These are phyloP conservation scores for Phytophthora tentaculata DNA, from an alignment of 352 stramenopile species.

Conservation along the genomic window DNA sequence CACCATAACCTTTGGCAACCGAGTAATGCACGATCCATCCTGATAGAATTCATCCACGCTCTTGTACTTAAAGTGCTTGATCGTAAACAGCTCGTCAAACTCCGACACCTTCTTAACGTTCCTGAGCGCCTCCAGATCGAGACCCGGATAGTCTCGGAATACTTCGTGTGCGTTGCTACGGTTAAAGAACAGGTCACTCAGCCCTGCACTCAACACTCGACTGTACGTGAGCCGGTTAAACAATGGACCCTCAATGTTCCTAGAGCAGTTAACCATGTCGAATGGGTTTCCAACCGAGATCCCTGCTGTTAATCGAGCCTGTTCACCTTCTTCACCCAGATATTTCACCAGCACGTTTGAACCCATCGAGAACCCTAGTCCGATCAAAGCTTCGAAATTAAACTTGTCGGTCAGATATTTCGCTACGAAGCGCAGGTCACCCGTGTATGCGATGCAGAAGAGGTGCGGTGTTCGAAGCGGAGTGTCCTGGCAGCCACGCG, in stretches of 20 bases:
- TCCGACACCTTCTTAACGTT: conserved; percentile 48
- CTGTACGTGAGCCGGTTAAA: conserved; percentile 73
- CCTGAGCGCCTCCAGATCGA: conserved; percentile 53
- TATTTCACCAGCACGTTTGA: conserved; percentile 83
- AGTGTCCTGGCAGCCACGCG: conserved; percentile 61
- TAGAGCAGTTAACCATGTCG: conserved; percentile 55
- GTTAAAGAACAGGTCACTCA: conserved; percentile 65
- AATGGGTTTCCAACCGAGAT: conserved; percentile 80
- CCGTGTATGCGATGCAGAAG: conserved; percentile 73
- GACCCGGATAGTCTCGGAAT: conserved; percentile 48
- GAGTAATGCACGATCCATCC: conserved; percentile 48
- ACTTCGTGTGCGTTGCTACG: conserved; percentile 70
- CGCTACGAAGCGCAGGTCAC: conserved; percentile 61
- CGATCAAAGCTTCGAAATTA: conserved; percentile 56
- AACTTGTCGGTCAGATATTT: conserved; percentile 45
- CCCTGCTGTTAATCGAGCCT: conserved; percentile 44
- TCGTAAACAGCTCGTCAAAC: conserved; percentile 73
- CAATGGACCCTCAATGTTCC: conserved; percentile 47
- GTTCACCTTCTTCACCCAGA: conserved; percentile 58
- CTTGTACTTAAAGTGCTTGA: conserved; percentile 58
- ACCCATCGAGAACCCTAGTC: conserved; percentile 73
- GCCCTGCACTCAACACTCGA: conserved; percentile 48
- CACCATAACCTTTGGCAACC: conserved; percentile 43
- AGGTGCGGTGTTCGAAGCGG: conserved; percentile 56
- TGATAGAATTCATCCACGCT: conserved; percentile 52